Evolutionary conservation across 805 yeast species (phyloP), one percentile per base, ranked within the genome.

Genomic region (Lachancea thermotolerans): DNA sequence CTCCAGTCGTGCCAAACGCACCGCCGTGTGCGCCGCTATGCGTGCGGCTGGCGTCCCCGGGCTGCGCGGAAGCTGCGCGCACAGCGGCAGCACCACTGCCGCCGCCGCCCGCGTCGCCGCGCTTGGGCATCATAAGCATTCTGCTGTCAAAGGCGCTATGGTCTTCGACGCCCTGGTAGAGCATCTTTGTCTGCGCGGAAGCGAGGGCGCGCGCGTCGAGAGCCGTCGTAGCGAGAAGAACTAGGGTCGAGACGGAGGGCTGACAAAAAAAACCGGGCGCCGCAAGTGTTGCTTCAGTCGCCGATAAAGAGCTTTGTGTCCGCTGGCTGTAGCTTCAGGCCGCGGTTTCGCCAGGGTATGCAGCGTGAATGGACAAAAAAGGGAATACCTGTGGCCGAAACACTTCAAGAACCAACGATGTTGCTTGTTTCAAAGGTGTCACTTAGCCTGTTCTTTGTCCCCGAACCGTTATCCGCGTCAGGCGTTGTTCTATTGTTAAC

Each of bases 91-190:
- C 33, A 30, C 14, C 14, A 5, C 14, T 9, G 9, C 33, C 33
- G 12, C 33, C 33, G 14, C 14, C 33, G 33, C 33, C 33, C 12
- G 33, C 33, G 33, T 14, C 33, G 14, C 14, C 14, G 14, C 14
- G 33, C 14, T 30, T 30, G 33, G 33, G 33, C 12, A 30, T 30
- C 33, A 30, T 30, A 10, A 31, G 16, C 29, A 39, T 35, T 11
- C 42, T 30, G 16, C 30, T 30, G 29, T 39, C 42, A 7, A 39
- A 35, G 27, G 30, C 10, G 36, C 21, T 27, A 35, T 39, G 31
- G 15, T 39, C 42, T 8, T 39, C 42, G 10, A 32, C 17, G 36
- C 42, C 32, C 14, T 31, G 30, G 36, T 39, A 32, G 12, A 34
- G 37, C 37, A 17, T 34, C 7, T 34, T 17, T 34, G 15, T 34